Evolutionary conservation across 2,329 filamentous ascomycete species (phyloP), one percentile per base, ranked within the genome.

Genomic region (Immersiporthe knoxdaviesiana): DNA sequence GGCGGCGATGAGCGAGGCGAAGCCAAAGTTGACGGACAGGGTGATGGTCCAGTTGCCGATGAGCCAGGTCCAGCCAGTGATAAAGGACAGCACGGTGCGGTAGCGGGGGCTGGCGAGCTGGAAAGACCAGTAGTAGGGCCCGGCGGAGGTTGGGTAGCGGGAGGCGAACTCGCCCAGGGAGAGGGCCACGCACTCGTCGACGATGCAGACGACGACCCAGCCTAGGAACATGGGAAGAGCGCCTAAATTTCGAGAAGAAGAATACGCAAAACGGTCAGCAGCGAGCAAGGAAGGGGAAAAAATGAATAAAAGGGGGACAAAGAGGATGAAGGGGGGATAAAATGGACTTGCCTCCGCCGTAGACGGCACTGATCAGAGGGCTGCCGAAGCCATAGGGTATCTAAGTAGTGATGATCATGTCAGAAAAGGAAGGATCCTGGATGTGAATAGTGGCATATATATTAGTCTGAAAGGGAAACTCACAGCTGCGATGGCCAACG

Each of bases 401-500:
- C 79, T 80, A n/a, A n/a, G 21, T n/a, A 47, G 44, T n/a, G 44
- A 67, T 60, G 5, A 1, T 39, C 1, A 14, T 39, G 21, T 69
- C 62, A 73, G 65, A 39, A 8, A 8, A 5, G 6, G 41, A 5
- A 18, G 41, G 16, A n/a, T 5, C 54, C 12, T 27, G 59, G 21
- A n/a, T 39, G 21, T n/a, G 56, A 32, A 37, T 0, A 11, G 16
- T 32, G 24, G 18, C 12, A n/a, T 4, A 24, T 52, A 12, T 35
- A 54, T 10, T 1, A 2, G 8, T n/a, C 14, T 50, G 50, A 4
- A 47, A 7, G 12, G n/a, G n/a, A n/a, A n/a, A 68, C 76, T 69
- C 71, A 80, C 79, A 27, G 87, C 87, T 39, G 87, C 86, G 39
- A 89, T 89, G 30, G 87, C 86, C 10, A 90, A 78, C 0, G 84